Conservation (phyloP, 2,329 filamentous ascomycete genomes). For the Hypomyces rosellus region DNA sequence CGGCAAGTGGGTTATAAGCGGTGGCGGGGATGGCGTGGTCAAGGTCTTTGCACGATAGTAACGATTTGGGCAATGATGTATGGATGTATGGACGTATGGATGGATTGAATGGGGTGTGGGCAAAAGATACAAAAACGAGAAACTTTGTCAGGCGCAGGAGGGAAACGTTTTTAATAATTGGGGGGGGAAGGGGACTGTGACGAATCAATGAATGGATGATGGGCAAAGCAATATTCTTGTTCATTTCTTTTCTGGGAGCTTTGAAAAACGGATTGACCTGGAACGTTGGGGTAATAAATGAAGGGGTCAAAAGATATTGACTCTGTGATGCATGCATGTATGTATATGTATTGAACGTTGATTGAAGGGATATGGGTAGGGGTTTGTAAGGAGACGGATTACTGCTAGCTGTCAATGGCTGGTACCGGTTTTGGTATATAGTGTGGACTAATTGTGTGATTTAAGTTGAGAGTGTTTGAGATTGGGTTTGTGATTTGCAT, state of each 20-base stretch:
- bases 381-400: no score
- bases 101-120: background rate
- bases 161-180: background rate
- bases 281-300: no score
- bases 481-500: no score
- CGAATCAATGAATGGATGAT: no score
- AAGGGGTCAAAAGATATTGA: no score
- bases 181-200: no score
- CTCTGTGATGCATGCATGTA: conserved; percentile 7
- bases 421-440: conserved; percentile 15
- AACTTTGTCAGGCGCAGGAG: background rate
- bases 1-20: conserved; percentile 88
- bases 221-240: no score
- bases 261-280: no score
- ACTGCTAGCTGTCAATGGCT: conserved; percentile 28
- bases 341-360: background rate
- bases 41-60: conserved; percentile 71
- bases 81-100: conserved; percentile 4
- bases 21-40: conserved; percentile 89
- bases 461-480: no score
- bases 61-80: background rate
- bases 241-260: no score
- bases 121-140: background rate
- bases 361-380: no score
- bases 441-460: background rate